Percentiles rank a stretch among this genome's conserved stretches.
phyloP scores from a whole-genome alignment of 2,329 filamentous ascomycete genomes.

The Aureobasidium sp. region DNA sequence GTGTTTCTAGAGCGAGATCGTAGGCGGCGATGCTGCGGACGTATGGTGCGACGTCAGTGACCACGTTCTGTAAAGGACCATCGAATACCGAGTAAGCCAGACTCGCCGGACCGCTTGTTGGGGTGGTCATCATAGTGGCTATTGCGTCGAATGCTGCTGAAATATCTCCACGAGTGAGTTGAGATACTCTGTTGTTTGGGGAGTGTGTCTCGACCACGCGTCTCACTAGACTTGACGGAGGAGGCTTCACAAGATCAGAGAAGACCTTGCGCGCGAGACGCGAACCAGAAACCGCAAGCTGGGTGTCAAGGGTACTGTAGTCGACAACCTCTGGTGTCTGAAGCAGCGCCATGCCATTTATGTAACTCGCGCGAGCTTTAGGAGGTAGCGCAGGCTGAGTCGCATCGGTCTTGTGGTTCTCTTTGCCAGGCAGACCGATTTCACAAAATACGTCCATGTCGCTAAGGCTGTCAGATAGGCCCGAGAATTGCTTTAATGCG shows the following conservation, averaged over 20 bases:
- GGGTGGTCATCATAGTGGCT: conserved; percentile 30
- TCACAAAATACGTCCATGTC: conserved; percentile 54
- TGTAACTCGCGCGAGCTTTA: conserved; percentile 47
- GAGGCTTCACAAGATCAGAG: conserved; percentile 16
- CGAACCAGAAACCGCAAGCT: conserved; percentile 23
- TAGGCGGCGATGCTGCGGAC: conserved; percentile 76
- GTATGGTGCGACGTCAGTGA: conserved; percentile 77
- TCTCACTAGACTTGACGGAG: conserved; percentile 16
- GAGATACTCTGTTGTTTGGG: conserved; percentile 23
- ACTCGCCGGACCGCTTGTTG: conserved; percentile 21
- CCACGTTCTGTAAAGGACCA: conserved; percentile 55
- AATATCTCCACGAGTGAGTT: conserved; percentile 30
- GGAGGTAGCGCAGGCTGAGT: conserved; percentile 50
- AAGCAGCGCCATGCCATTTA: conserved; percentile 45
- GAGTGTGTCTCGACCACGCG: conserved; percentile 7
- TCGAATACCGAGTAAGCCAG: conserved; percentile 71
- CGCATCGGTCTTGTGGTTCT: conserved; percentile 39
- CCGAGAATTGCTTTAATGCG: conserved; percentile 44
- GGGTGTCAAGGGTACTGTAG: conserved; percentile 32
- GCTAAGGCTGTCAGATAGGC: conserved; percentile 54
- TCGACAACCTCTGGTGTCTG: conserved; percentile 42
- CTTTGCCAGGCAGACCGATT: conserved; percentile 34
- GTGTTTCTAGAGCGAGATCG: conserved; percentile 62
- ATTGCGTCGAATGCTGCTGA: conserved; percentile 45
- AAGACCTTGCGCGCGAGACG: conserved; percentile 16